Conservation (phyloP, 352 stramenopile genomes). For the Phytophthora quininea region DNA sequence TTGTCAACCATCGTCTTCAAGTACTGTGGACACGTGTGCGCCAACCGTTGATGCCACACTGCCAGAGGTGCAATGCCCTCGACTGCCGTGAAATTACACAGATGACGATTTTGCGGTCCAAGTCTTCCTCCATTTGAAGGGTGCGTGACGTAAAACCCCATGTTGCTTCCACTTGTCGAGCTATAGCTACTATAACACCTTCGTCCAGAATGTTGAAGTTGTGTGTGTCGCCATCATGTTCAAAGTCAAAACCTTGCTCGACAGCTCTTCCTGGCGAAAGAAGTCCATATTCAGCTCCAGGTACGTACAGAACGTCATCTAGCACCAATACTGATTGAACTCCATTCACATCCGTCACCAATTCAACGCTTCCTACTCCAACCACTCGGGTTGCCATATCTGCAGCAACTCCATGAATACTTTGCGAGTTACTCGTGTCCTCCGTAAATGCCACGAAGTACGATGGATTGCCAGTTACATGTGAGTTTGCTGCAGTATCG, state of each 20-base stretch:
- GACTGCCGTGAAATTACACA: not conserved
- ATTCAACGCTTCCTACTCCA: not conserved
- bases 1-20: not conserved
- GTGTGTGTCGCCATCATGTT: not conserved
- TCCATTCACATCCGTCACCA: not conserved
- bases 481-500: not conserved
- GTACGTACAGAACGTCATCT: not conserved
- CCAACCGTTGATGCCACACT: not conserved
- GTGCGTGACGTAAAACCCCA: not conserved
- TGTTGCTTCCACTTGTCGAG: not conserved
- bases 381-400: slow-evolving; percentile 1
- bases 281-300: not conserved
- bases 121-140: not conserved
- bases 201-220: not conserved
- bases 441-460: slow-evolving; percentile 1
- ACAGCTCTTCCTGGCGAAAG: not conserved
- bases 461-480: not conserved
- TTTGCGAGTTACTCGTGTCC: not conserved
- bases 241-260: not conserved
- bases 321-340: not conserved
- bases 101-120: not conserved
- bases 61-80: not conserved
- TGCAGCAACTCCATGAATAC: not conserved
- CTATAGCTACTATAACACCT: not conserved
- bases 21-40: not conserved